Conservation (phyloP, 257 asterid genomes). For the Fraxinus americana region DNA sequence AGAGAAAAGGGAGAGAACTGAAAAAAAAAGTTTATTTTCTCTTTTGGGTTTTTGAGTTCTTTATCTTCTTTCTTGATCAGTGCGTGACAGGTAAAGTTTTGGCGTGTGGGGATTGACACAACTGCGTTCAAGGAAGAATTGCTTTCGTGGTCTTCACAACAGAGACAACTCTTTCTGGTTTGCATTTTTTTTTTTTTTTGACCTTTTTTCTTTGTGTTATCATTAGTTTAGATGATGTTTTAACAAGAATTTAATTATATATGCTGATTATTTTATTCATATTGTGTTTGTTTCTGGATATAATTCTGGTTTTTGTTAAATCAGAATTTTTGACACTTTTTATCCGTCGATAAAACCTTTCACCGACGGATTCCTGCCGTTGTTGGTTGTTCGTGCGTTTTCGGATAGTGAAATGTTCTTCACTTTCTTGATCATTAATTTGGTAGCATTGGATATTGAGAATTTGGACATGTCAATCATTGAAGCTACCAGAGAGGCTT, state of each 20-base stretch:
- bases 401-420: not conserved
- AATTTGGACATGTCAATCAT: not conserved
- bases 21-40: not conserved
- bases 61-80: not conserved
- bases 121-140: constrained; percentile 45
- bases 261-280: not conserved
- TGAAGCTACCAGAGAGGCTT: not conserved
- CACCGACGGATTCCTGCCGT: not conserved
- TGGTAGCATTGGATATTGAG: not conserved
- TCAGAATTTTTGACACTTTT: not conserved
- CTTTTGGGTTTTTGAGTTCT: not conserved
- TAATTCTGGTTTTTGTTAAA: not conserved
- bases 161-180: constrained; percentile 41
- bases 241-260: not conserved
- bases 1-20: constrained; percentile 15
- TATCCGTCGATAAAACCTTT: not conserved
- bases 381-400: not conserved
- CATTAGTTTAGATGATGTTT: not conserved
- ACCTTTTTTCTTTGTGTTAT: constrained; percentile 22
- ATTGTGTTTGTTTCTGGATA: not conserved
- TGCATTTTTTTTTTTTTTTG: constrained; percentile 26
- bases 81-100: constrained; percentile 18
- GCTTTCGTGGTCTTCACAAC: constrained; percentile 46
- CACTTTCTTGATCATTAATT: not conserved
- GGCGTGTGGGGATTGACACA: constrained; percentile 56